A percentile compares a stretch with the other conserved stretches of the same genome.
Conservation (phyloP, 2,329 filamentous ascomycete species). For the Talaromyces sp. region DNA sequence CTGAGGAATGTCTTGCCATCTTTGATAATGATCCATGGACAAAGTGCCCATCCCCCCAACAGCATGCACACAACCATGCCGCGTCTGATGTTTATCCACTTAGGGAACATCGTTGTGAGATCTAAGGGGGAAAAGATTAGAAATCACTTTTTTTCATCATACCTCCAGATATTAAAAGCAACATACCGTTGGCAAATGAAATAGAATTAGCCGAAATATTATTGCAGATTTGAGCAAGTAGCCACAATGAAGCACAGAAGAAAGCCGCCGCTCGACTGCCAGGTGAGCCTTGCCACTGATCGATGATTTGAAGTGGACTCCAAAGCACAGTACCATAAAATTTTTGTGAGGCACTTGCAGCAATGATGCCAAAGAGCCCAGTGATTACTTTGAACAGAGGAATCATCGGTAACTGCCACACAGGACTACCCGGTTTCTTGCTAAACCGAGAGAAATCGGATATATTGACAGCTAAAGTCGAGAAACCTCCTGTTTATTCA, state of each 20-base stretch:
- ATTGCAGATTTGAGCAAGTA: slow-evolving; percentile 18
- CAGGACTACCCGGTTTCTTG: slow-evolving; percentile 27
- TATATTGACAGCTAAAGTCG: slow-evolving; percentile 38
- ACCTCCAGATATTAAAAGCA: background rate
- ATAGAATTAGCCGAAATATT: slow-evolving; percentile 18
- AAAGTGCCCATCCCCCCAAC: slow-evolving; percentile 15
- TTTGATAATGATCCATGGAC: slow-evolving; percentile 18
- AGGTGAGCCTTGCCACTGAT: slow-evolving; percentile 14
- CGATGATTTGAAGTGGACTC: slow-evolving; percentile 15
- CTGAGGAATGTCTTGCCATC: slow-evolving; percentile 13
- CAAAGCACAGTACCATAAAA: slow-evolving; percentile 16
- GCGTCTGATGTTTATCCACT: slow-evolving; percentile 18
- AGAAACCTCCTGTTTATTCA: slow-evolving; percentile 26
- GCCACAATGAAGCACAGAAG: slow-evolving; percentile 15
- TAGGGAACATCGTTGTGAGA: slow-evolving; percentile 18
- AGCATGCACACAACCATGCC: slow-evolving; percentile 18
- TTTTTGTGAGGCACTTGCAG: slow-evolving; percentile 16
- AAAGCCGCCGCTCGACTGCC: slow-evolving; percentile 15
- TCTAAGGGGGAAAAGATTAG: background rate
- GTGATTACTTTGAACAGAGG: slow-evolving; percentile 47
- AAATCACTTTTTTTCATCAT: background rate
- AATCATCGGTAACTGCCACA: slow-evolving; percentile 45
- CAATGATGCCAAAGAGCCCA: slow-evolving; percentile 36
- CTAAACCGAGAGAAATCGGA: slow-evolving; percentile 40
- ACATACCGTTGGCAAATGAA: slow-evolving; percentile 17